These are phyloP conservation scores for Hypholoma fasciculare DNA, from an alignment of 768 basidiomycete genomes.

Conservation along the genomic window DNA sequence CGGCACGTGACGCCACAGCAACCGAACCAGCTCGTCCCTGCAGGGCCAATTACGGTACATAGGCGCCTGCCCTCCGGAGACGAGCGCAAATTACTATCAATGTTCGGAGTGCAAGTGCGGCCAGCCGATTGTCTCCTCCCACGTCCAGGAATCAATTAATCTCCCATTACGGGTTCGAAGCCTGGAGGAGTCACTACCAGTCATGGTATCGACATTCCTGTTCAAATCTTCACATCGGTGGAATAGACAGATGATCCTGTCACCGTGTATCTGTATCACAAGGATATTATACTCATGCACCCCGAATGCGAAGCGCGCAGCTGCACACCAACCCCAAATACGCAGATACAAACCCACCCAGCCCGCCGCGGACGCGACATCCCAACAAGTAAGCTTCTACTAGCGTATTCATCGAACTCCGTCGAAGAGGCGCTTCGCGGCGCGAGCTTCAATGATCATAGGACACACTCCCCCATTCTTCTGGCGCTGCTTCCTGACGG, in stretches of 20 bases:
- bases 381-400: conserved; percentile 5
- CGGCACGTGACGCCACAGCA: background rate
- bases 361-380: background rate
- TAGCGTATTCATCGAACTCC: conserved; percentile 15
- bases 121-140: background rate
- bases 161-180: no score
- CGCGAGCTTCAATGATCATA: conserved; percentile 13
- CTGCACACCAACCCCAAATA: background rate
- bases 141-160: background rate
- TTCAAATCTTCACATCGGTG: background rate
- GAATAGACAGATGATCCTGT: background rate
- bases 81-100: conserved; percentile 5
- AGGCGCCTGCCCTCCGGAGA: background rate
- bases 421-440: conserved; percentile 9
- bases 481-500: conserved; percentile 1
- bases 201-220: no score
- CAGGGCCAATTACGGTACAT: background rate
- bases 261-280: background rate
- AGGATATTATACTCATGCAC: background rate
- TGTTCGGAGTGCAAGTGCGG: background rate
- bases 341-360: no score
- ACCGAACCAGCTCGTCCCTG: conserved; percentile 6
- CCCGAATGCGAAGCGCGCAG: background rate
- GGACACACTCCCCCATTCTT: conserved; percentile 11
- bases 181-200: no score